Evolutionary conservation across 768 basidiomycete species (phyloP).

Genomic region (Hericium alpestre): DNA sequence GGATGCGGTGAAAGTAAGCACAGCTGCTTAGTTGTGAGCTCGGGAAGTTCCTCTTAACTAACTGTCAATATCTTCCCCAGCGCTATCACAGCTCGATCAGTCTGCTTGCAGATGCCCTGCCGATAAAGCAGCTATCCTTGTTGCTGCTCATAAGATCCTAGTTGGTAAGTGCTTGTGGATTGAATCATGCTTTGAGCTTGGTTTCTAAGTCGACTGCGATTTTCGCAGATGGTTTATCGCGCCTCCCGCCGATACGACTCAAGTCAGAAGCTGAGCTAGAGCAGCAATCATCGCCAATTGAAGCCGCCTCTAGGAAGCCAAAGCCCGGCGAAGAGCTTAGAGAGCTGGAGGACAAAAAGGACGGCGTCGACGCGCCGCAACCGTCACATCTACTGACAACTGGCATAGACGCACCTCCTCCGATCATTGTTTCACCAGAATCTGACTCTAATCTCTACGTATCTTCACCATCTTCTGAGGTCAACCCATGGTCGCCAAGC

Average conservation of each 20-base stretch:
- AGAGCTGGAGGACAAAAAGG: conserved; percentile 6
- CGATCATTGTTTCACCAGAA: conserved; percentile 16
- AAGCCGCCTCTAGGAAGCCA: conserved; percentile 5
- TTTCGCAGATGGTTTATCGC: conserved; percentile 56
- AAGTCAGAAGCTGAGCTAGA: conserved; percentile 48
- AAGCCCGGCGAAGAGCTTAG: background rate
- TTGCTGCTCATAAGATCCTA: conserved; percentile 75
- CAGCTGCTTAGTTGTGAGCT: background rate
- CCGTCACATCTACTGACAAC: background rate
- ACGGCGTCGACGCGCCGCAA: background rate
- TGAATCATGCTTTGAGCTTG: background rate
- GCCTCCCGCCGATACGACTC: conserved; percentile 62
- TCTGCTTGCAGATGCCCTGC: conserved; percentile 44
- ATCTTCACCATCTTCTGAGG: conserved; percentile 1
- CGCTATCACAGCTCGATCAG: conserved; percentile 40
- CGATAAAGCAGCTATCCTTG: conserved; percentile 72
- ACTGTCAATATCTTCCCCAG: conserved; percentile 21
- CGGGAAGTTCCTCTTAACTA: conserved; percentile 6
- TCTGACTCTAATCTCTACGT: conserved; percentile 6
- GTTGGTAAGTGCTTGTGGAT: conserved; percentile 48
- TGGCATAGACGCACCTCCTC: conserved; percentile 10
- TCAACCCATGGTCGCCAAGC: background rate
- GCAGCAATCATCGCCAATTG: conserved; percentile 24
- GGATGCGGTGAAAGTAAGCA: conserved; percentile 64
- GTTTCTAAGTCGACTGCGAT: background rate